A percentile compares a stretch with the other conserved stretches of the same genome.
phyloP scores from a whole-genome alignment of 2,329 filamentous ascomycete species.

The Trichoderma sp. region DNA sequence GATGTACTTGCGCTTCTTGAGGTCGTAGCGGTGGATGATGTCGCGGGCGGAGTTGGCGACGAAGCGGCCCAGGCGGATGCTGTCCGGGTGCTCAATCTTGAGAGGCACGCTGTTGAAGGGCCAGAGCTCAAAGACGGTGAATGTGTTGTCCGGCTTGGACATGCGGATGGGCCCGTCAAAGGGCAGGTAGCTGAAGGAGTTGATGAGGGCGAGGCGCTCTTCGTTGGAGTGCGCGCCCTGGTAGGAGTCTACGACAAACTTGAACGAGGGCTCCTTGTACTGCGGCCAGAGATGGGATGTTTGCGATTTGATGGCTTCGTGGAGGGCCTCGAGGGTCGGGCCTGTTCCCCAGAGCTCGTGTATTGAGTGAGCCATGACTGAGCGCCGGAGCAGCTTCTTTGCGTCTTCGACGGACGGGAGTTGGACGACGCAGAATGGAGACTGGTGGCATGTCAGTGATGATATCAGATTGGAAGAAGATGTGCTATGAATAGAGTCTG shows the following conservation, averaged over 20 bases:
- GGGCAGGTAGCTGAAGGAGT: constrained; percentile 75
- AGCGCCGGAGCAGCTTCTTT: constrained; percentile 67
- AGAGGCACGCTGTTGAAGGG: constrained; percentile 53
- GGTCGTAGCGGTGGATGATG: constrained; percentile 71
- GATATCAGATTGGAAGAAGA: not conserved
- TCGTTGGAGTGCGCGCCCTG: constrained; percentile 67
- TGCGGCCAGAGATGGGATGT: constrained; percentile 66
- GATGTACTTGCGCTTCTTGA: constrained; percentile 93
- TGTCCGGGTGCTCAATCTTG: constrained; percentile 55
- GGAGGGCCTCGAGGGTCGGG: constrained; percentile 65
- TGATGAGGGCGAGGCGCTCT: constrained; percentile 73
- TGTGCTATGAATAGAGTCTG: not conserved
- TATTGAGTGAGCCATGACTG: constrained; percentile 79
- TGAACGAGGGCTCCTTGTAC: constrained; percentile 71
- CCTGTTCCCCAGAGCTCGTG: constrained; percentile 88
- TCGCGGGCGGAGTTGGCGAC: constrained; percentile 68
- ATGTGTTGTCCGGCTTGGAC: constrained; percentile 70
- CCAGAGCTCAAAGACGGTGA: constrained; percentile 84
- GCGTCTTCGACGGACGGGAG: constrained; percentile 68
- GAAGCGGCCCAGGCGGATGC: constrained; percentile 71
- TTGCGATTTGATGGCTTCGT: constrained; percentile 60
- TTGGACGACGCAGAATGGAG: constrained; percentile 79
- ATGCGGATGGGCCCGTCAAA: constrained; percentile 80
- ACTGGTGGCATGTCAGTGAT: constrained; percentile 57
- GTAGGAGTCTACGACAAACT: constrained; percentile 82